Base-by-base conservation (phyloP, 2,329 filamentous ascomycete species). In the Metarhizium guizhouense region DNA sequence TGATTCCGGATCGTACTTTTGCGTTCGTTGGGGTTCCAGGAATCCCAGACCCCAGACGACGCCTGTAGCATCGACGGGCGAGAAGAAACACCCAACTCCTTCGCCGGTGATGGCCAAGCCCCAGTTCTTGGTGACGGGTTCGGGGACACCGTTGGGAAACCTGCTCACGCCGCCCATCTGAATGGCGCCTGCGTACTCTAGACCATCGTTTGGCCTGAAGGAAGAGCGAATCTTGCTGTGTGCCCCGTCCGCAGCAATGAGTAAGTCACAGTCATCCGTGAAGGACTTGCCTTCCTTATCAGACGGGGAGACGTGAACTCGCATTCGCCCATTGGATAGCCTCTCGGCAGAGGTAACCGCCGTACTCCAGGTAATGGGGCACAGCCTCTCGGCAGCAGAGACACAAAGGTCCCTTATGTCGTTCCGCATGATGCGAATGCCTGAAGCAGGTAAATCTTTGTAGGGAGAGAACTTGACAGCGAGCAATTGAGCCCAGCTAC, bases 181-280 rank as follows among this genome's bases (percentile, higher is more conserved):
- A 5, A 72, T 60, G 7, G 67, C 64, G 3, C 72, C 71, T 14
- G 67, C 62, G 60, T 67, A 74, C 16, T 65, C 47, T 40, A 74
- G 64, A 5, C 47, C 58, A 57, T 74, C 70, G 5, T 65, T 59
- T 25, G 72, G 71, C 34, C 71, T 63, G 13, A 76, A 55, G 5
- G 55, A 55, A 3, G 61, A 59, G 42, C 74, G 63, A 10, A 75
- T 63, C 58, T 67, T 70, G 60, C 70, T 74, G 36, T 63, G 64
- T 3, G 69, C 64, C 1, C 74, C 74, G 60, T 76, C 74, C 1
- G 73, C 72, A 6, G 68, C 72, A 43, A 76, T 62, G 3, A 76
- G 62, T 14, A 76, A 49, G 58, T 75, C 72, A 56, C 25, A 25
- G 25, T 25, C 25, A 40, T 10, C 10, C 3, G 36, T 25, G 25